Base-by-base conservation (phyloP, 2,329 filamentous ascomycete genomes). In the Didymella segeticola region DNA sequence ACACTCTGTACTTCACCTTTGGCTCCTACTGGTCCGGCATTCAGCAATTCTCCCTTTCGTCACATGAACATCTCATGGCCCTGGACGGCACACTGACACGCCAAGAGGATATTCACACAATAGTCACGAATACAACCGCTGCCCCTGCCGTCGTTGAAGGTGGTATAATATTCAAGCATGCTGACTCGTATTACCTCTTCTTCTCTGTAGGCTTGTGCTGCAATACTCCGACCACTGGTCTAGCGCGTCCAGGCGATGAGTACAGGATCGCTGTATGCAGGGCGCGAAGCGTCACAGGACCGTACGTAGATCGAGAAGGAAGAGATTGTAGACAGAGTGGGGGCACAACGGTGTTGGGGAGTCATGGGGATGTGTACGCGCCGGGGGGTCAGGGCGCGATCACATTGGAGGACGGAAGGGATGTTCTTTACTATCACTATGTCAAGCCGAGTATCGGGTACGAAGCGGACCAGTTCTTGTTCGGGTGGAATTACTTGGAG, bases 21-120 rank as follows among this genome's bases (percentile, higher is more conserved):
- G 88, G 87, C 17, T 86, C 82, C 20, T 89, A 86, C 77, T 90
- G 86, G 86, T 70, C 76, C 4, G 82, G 84, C 61, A 81, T 89
- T 55, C 87, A 83, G 72, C 86, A 87, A 64, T 82, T 84, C 0
- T 66, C 75, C 9, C 77, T 89, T 15, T 34, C 48, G 5, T 41
- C 53, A 1, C 19, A 56, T 19, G 37, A 49, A 3, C 22, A 61
- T 5, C 42, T 63, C 9, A 45, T 49, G 3, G 49, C 45, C 2
- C 58, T 57, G 38, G 50, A 54, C 5, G 51, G 49, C 14, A 38
- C 34, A 1, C 41, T 52, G 1, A 29, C 33, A 1, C 23, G 17
- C 8, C 4, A 2, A 5, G 14, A 33, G 12, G 48, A 58, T 1
- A 56, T 66, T 25, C 53, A 20, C 2, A 64, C 63, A 6, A 55